Percentiles rank a stretch among this genome's conserved stretches.
Evolutionary conservation across 805 yeast genomes (phyloP).

Genomic region (Nakazawaea ambrosiae): DNA sequence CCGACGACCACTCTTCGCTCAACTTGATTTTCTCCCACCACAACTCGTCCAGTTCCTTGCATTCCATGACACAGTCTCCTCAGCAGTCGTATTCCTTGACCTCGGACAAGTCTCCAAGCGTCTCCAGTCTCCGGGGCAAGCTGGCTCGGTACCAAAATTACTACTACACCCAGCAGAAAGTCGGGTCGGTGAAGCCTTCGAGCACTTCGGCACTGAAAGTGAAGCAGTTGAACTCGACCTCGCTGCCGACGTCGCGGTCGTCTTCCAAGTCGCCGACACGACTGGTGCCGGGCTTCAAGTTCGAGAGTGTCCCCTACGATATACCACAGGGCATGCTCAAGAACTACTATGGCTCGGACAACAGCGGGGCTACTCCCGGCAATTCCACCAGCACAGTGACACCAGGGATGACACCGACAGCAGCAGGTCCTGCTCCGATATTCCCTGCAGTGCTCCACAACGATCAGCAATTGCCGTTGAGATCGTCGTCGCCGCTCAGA

Average conservation of each 20-base stretch:
- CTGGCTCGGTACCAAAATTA: constrained; percentile 22
- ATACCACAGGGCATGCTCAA: constrained; percentile 15
- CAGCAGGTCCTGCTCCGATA: no score
- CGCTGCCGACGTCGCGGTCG: background rate
- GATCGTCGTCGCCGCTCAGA: constrained; percentile 11
- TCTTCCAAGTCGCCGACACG: constrained; percentile 5
- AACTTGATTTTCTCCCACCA: background rate
- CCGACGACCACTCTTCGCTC: background rate
- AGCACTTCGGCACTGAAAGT: background rate
- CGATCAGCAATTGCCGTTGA: background rate
- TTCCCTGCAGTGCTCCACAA: no score
- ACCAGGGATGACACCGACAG: no score
- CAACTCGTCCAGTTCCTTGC: constrained; percentile 4
- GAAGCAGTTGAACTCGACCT: background rate
- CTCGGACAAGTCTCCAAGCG: constrained; percentile 5
- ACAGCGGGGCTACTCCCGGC: no score
- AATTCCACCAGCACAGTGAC: background rate
- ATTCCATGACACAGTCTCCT: background rate
- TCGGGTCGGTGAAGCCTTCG: constrained; percentile 6
- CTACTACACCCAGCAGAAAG: constrained; percentile 20
- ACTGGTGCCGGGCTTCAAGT: constrained; percentile 21
- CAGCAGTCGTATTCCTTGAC: no score
- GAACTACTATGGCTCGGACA: constrained; percentile 4
- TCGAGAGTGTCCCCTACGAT: constrained; percentile 24
- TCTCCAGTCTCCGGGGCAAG: constrained; percentile 8